Conservation (phyloP, 768 basidiomycete genomes). For the Amyloporia xantha region DNA sequence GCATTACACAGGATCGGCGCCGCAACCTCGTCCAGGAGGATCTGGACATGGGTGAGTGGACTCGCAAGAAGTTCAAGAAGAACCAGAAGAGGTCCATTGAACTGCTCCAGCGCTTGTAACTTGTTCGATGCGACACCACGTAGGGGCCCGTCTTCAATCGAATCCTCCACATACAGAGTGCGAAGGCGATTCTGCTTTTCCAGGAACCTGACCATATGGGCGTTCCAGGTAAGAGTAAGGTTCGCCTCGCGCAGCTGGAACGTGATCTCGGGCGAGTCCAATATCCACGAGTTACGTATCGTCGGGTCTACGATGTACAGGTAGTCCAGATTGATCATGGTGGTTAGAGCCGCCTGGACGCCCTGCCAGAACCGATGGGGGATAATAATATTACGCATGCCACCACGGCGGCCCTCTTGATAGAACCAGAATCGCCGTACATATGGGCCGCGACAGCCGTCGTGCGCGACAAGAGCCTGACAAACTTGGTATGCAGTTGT, state of each 20-base stretch:
- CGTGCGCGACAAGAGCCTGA: slow-evolving; percentile 28
- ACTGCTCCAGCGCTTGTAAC: slow-evolving; percentile 35
- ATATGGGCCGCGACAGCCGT: slow-evolving; percentile 30
- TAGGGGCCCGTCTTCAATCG: slow-evolving; percentile 9
- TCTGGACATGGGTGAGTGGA: slow-evolving; percentile 40
- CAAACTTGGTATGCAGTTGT: slow-evolving; percentile 31
- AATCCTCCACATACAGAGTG: slow-evolving; percentile 27
- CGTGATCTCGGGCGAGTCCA: slow-evolving; percentile 33
- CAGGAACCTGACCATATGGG: slow-evolving; percentile 40
- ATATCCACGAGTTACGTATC: slow-evolving; percentile 37
- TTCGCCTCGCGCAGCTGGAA: slow-evolving; percentile 46
- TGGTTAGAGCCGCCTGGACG: slow-evolving; percentile 36
- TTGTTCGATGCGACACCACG: slow-evolving; percentile 8
- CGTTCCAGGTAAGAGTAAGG: slow-evolving; percentile 46
- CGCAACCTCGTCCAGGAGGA: slow-evolving; percentile 30
- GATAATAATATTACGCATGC: slow-evolving; percentile 11
- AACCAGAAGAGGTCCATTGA: slow-evolving; percentile 40
- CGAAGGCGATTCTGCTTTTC: slow-evolving; percentile 38
- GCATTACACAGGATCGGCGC: slow-evolving; percentile 23
- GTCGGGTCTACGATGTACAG: slow-evolving; percentile 37
- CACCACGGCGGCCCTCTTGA: slow-evolving; percentile 27
- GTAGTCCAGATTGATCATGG: slow-evolving; percentile 37
- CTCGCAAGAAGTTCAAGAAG: slow-evolving; percentile 34
- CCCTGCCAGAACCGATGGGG: slow-evolving; percentile 35
- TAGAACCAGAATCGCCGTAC: slow-evolving; percentile 40